Percentiles rank a stretch among this genome's conserved stretches.
Conservation (phyloP, 2,329 filamentous ascomycete species). For the Cadophora sp. region DNA sequence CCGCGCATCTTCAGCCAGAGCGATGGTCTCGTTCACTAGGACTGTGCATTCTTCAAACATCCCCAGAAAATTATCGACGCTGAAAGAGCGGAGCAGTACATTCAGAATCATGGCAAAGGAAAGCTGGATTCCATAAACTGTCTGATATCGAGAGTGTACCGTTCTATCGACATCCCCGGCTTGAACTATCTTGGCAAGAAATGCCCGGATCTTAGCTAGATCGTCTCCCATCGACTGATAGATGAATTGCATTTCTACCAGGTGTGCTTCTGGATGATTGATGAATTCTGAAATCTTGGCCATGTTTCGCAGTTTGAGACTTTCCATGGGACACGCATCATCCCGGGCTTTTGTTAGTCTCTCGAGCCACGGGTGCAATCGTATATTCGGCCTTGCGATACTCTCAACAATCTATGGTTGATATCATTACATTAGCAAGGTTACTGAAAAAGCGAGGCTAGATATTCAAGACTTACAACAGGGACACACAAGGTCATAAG, state of each 20-base stretch:
- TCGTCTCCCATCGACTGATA: constrained; percentile 9
- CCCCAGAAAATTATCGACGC: neutral
- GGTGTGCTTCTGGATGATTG: neutral
- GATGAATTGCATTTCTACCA: constrained; percentile 8
- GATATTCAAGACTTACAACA: neutral
- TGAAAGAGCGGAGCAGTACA: neutral
- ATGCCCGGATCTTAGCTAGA: neutral
- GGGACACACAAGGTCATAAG: constrained; percentile 9
- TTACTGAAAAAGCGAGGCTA: neutral
- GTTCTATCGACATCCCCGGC: neutral
- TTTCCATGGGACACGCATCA: constrained; percentile 8
- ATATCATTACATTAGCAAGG: neutral
- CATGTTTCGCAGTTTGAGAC: constrained; percentile 11
- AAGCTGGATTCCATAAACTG: constrained; percentile 8
- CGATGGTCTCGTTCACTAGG: neutral
- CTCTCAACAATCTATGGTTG: constrained; percentile 9
- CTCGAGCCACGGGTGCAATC: constrained; percentile 14
- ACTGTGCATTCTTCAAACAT: neutral
- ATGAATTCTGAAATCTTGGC: constrained; percentile 7
- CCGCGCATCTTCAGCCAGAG: neutral
- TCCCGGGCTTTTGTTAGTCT: neutral
- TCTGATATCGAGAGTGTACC: constrained; percentile 13
- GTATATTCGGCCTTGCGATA: constrained; percentile 5
- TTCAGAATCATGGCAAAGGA: constrained; percentile 14
- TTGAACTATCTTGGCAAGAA: constrained; percentile 6